These are phyloP conservation scores for Suillus ampliporus DNA, from an alignment of 768 basidiomycete genomes.

Conservation along the genomic window DNA sequence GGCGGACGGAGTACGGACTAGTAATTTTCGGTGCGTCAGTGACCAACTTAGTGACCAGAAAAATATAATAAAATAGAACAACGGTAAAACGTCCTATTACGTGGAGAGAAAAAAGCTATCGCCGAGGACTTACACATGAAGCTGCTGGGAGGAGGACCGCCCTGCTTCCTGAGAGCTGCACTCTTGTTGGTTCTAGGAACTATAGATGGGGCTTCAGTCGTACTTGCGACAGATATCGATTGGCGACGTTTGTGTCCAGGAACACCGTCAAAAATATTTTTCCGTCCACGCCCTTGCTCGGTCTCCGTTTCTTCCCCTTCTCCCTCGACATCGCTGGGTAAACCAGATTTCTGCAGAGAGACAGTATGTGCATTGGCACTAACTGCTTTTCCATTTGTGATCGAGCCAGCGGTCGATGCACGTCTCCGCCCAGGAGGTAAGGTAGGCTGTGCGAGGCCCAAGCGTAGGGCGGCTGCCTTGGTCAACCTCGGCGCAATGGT, in stretches of 20 bases:
- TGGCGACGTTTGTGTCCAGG: conserved; percentile 86
- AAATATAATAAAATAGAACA: conserved; percentile 9
- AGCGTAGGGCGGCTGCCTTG: conserved; percentile 70
- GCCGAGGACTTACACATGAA: conserved; percentile 65
- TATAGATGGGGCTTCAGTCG: conserved; percentile 45
- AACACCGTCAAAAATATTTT: conserved; percentile 73
- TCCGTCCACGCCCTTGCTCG: conserved; percentile 31
- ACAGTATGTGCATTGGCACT: conserved; percentile 14
- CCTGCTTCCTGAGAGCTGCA: conserved; percentile 51
- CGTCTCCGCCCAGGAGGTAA: conserved; percentile 44
- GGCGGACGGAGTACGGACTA: conserved; percentile 54
- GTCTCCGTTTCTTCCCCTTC: conserved; percentile 36
- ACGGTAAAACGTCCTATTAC: neutral
- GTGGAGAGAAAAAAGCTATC: neutral
- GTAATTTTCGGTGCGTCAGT: neutral
- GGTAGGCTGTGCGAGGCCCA: conserved; percentile 56
- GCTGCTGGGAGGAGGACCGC: conserved; percentile 62
- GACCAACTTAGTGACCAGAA: neutral
- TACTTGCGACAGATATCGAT: conserved; percentile 70
- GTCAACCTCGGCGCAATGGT: conserved; percentile 76
- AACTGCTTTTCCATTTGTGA: conserved; percentile 28
- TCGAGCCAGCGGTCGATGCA: conserved; percentile 35
- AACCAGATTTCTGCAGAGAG: conserved; percentile 14
- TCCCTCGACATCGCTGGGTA: conserved; percentile 22
- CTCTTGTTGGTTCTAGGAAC: conserved; percentile 50